These are phyloP conservation scores for Trypanosoma mega DNA, from an alignment of 208 protist species.

Conservation along the genomic window DNA sequence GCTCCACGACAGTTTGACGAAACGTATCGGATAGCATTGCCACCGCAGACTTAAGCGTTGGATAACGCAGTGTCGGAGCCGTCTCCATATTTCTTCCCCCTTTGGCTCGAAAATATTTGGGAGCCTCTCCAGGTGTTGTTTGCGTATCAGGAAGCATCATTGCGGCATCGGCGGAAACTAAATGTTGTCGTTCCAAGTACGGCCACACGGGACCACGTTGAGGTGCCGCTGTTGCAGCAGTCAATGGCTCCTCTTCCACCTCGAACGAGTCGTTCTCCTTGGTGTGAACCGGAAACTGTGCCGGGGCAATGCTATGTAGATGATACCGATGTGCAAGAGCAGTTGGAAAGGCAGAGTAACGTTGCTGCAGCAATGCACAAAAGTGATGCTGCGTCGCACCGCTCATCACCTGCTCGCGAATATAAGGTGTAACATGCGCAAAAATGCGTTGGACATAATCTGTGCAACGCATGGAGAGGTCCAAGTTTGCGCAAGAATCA, in stretches of 20 bases:
- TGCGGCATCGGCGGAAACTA: constrained; percentile 11
- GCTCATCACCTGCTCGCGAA: constrained; percentile 9
- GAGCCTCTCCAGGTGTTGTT: not conserved
- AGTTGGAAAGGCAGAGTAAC: constrained; percentile 79
- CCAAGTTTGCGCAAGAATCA: no score
- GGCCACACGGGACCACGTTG: constrained; percentile 17
- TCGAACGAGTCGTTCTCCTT: not conserved
- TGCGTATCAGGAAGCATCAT: not conserved
- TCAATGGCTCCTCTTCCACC: not conserved
- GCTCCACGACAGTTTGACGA: not conserved
- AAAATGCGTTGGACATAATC: constrained; percentile 13
- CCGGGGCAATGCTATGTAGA: constrained; percentile 55
- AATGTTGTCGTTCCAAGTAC: constrained; percentile 19
- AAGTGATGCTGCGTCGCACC: constrained; percentile 60
- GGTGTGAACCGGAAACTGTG: constrained; percentile 48
- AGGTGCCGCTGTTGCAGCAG: not conserved
- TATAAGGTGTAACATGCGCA: constrained; percentile 8
- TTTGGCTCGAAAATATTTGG: no score
- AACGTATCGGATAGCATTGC: constrained; percentile 34
- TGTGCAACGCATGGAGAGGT: no score
- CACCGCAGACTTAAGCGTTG: constrained; percentile 27
- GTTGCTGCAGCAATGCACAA: constrained; percentile 37
- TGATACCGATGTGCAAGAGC: constrained; percentile 83
- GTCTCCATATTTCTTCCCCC: constrained; percentile 9
- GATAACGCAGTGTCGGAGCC: constrained; percentile 47